These are phyloP conservation scores for Gossypium longicalyx DNA, from an alignment of 345 rosid genomes.

Conservation along the genomic window DNA sequence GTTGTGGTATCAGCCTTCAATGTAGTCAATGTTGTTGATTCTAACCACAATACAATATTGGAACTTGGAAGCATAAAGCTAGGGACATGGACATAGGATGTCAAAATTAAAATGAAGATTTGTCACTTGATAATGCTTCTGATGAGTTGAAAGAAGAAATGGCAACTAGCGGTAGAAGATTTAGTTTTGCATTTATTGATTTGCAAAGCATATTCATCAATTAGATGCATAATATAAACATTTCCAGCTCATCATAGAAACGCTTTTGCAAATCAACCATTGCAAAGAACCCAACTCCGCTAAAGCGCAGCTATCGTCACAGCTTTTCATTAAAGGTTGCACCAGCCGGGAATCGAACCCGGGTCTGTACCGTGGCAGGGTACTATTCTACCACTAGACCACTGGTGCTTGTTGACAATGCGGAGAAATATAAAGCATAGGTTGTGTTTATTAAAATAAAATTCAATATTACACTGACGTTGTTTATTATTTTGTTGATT, in stretches of 20 bases:
- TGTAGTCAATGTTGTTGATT: neutral
- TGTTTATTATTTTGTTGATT: too few relatives aligned
- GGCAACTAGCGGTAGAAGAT: neutral
- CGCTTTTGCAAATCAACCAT: neutral
- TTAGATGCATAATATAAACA: neutral
- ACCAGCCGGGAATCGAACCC: slow-evolving; percentile 67
- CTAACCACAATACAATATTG: neutral
- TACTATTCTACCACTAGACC: slow-evolving; percentile 18
- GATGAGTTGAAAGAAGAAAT: neutral
- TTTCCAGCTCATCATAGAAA: neutral
- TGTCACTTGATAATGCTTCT: neutral
- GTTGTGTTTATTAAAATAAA: too few relatives aligned
- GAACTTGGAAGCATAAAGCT: neutral
- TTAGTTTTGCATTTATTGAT: neutral
- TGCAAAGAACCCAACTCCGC: neutral
- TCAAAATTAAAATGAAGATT: neutral
- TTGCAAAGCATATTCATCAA: too few relatives aligned
- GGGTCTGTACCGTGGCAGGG: slow-evolving; percentile 76
- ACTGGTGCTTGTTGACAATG: too few relatives aligned
- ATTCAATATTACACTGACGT: too few relatives aligned
- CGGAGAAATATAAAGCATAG: too few relatives aligned
- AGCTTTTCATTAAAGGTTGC: slow-evolving; percentile 14
- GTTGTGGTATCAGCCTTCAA: neutral
- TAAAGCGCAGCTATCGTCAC: neutral
- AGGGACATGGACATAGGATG: neutral